Evolutionary conservation across 2,329 filamentous ascomycete species (phyloP), one percentile per base, ranked within the genome.

Genomic region (Fusarium decemcellulare): DNA sequence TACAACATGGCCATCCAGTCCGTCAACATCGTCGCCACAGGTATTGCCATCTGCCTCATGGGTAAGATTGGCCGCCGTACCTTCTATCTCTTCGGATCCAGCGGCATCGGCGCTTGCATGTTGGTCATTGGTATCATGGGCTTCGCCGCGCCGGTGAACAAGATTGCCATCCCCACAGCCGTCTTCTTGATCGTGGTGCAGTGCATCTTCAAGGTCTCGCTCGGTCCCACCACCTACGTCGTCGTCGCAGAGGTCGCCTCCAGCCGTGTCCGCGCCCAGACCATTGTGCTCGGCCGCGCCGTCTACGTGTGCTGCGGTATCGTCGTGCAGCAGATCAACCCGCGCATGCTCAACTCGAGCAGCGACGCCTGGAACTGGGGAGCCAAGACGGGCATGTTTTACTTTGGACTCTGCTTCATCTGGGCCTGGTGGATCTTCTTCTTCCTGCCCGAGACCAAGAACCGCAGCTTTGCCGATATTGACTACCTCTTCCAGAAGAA

Each of bases 151-250:
- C n/a, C 29, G 2, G 6, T 42, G 1, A 44, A 66, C 5, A 63
- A 70, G 18, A 61, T 72, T 56, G 68, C 67, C 32, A 80, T 81
- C 65, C 76, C 76, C 1, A 65, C 61, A 3, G 70, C 71, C 8
- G 65, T 54, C 11, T 52, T 72, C 57, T 37, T 72, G 2, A 80
- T 87, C 37, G 78, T 86, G 4, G 76, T 85, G 29, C 86, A 94
- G 1, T 92, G 92, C 1, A 80, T 84, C 8, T 75, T 81, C 63
- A 74, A 72, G 79, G 80, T 76, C 27, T 81, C 79, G 8, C 75
- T 81, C 1, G 80, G 80, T 2, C 80, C 65, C 53, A 93, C 97
- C 14, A 94, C 92, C 80, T 97, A 96, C 81, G 95, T 93, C 0
- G 86, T 97, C 27, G 93, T 97, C 3, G 88, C 81, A 3, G 83